Percentiles rank a stretch among this genome's conserved stretches.
Evolutionary conservation across 495 filamentous ascomycete species (phyloP).

Genomic region (Podospora pseudopauciseta): DNA sequence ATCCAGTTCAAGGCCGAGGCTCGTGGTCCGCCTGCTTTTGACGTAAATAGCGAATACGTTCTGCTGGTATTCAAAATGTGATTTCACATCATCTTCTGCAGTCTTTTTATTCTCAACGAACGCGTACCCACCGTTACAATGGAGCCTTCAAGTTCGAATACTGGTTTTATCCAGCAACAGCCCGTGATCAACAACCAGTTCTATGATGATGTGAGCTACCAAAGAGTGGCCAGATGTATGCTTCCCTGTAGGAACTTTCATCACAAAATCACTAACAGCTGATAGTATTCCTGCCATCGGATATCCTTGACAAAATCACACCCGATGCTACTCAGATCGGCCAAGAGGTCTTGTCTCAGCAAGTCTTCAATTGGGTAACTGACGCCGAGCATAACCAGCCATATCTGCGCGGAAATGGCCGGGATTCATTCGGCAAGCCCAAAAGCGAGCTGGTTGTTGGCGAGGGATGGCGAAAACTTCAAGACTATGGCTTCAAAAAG

Average conservation of each 20-base stretch:
- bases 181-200: slow-evolving; percentile 49
- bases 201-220: slow-evolving; percentile 43
- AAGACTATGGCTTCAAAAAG: slow-evolving; percentile 45
- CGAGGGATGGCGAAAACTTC: slow-evolving; percentile 56
- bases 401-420: slow-evolving; percentile 45
- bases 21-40: not conserved
- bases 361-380: slow-evolving; percentile 49
- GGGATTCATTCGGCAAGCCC: slow-evolving; percentile 50
- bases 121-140: slow-evolving; percentile 15
- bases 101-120: not conserved
- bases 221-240: slow-evolving; percentile 42
- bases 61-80: not conserved
- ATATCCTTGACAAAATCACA: slow-evolving; percentile 32
- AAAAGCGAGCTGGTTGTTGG: slow-evolving; percentile 48
- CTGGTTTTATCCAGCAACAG: slow-evolving; percentile 48
- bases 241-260: not conserved
- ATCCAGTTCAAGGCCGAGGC: not conserved
- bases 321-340: slow-evolving; percentile 42
- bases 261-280: not conserved
- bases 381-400: slow-evolving; percentile 60
- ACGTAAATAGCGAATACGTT: not conserved
- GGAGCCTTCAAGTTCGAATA: slow-evolving; percentile 45
- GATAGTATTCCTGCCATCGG: slow-evolving; percentile 46
- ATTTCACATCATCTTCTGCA: not conserved
- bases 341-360: slow-evolving; percentile 42